Evolutionary conservation across 352 stramenopile species (phyloP), one percentile per base, ranked within the genome.

Genomic region (Globisporangium abappressorium): DNA sequence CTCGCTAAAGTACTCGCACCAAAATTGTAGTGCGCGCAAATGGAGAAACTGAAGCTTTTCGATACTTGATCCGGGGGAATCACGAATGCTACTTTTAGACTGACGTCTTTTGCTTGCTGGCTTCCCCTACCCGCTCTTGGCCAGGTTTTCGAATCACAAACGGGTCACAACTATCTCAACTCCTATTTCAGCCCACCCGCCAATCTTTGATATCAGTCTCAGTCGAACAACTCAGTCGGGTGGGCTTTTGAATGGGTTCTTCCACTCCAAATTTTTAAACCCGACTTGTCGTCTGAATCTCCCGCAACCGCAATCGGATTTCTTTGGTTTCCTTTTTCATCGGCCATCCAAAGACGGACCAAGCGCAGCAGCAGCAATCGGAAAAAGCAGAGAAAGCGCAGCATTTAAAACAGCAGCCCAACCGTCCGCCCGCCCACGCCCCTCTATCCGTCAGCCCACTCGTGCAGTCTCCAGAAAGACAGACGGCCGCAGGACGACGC

Each of bases 301-400:
- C 36, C 7, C 18, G 28, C 28, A 41, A 24, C 4, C 28, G 28
- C 28, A 30, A 30, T 38, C 22, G 53, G 46, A 14, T 22, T 47
- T 18, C 20, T 3, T n/a, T 54, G 15, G 46, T 53, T 55, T 55
- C 22, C n/a, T 54, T 54, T 54, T 26, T 54, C n/a, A 26, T 54
- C 46, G 46, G 46, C 46, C 46, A 54, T 28, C 14, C 46, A 22
- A 12, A 22, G 12, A 47, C 41, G 22, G 22, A n/a, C 28, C 28
- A 30, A 30, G 3, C 28, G 28, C 2, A 30, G 28, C 3, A 30
- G 28, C 3, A 30, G 28, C 3, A 41, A 7, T 15, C 34, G 18
- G 54, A 59, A 59, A 26, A 59, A 59, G 54, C 54, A 2, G 54
- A 59, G 54, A 59, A 59, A 59, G 54, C 54, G 54, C 54, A 5